Conservation (phyloP, 352 stramenopile genomes). For the Pythium oligandrum region DNA sequence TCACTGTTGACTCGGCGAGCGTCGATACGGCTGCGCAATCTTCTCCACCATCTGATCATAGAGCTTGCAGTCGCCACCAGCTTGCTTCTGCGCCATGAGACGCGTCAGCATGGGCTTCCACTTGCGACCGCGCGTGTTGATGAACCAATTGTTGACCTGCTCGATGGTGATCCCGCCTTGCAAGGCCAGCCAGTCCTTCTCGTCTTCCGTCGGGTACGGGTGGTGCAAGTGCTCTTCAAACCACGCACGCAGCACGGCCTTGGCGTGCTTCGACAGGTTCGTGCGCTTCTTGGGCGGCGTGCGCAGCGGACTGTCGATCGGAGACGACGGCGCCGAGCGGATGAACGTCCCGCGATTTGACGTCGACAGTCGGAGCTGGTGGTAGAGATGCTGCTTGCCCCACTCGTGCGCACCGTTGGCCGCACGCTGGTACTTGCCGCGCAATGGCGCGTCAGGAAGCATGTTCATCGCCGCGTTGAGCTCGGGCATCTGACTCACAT, state of each 20-base stretch:
- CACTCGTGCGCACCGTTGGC: slow-evolving; percentile 10
- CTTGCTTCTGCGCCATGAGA: slow-evolving; percentile 64
- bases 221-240: slow-evolving; percentile 83
- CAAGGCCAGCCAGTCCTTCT: slow-evolving; percentile 65
- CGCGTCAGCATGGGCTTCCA: slow-evolving; percentile 81
- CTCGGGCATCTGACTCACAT: slow-evolving; percentile 4
- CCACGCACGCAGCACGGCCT: slow-evolving; percentile 71
- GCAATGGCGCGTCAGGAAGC: slow-evolving; percentile 11
- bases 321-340: slow-evolving; percentile 9
- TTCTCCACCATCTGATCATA: slow-evolving; percentile 78
- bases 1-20: slow-evolving; percentile 12
- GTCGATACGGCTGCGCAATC: slow-evolving; percentile 71
- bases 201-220: slow-evolving; percentile 80
- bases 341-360: slow-evolving; percentile 5
- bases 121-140: slow-evolving; percentile 81
- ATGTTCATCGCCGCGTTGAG: slow-evolving; percentile 13
- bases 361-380: slow-evolving; percentile 15
- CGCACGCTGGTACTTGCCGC: slow-evolving; percentile 18
- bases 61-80: slow-evolving; percentile 42
- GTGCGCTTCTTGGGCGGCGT: slow-evolving; percentile 58
- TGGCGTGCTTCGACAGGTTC: slow-evolving; percentile 71
- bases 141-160: slow-evolving; percentile 89
- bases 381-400: slow-evolving; percentile 20
- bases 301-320: slow-evolving; percentile 17
- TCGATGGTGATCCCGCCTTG: slow-evolving; percentile 77